Conservation (phyloP, 139 green algal genomes). For the Trebouxia sp. region DNA sequence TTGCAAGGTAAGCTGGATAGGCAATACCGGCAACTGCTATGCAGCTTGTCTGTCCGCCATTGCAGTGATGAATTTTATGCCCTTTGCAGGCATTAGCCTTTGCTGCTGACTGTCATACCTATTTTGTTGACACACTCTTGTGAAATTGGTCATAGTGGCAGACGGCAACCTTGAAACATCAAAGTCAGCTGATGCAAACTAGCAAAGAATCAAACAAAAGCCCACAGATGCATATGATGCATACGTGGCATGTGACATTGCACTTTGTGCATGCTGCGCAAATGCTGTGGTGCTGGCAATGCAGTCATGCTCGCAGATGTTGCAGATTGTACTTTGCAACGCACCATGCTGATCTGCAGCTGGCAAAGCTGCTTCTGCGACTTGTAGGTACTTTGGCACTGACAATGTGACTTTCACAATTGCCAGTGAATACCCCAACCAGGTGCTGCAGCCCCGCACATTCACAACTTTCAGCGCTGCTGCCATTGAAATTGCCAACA, state of each 20-base stretch:
- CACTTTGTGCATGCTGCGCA: no score
- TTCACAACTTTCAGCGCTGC: neutral
- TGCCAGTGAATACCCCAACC: neutral
- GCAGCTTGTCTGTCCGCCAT: no score
- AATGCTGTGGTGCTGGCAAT: neutral
- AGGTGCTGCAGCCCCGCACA: neutral
- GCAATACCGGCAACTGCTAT: no score
- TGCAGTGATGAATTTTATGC: neutral
- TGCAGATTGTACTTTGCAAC: neutral
- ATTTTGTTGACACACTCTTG: neutral
- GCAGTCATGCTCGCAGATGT: neutral
- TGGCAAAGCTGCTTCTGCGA: neutral
- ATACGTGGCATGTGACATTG: no score
- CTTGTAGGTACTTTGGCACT: neutral
- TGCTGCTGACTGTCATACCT: neutral
- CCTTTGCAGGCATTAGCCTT: neutral
- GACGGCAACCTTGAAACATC: neutral
- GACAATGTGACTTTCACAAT: slow-evolving; percentile 2
- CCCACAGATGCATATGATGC: no score
- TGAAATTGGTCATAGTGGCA: neutral
- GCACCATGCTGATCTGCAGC: neutral
- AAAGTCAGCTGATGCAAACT: no score
- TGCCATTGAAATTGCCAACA: slow-evolving; percentile 12
- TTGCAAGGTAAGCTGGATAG: neutral
- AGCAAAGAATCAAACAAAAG: no score